Percentiles rank a stretch among this genome's conserved stretches.
Evolutionary conservation across 257 asterid genomes (phyloP).

Genomic region (Gentiana dahurica): DNA sequence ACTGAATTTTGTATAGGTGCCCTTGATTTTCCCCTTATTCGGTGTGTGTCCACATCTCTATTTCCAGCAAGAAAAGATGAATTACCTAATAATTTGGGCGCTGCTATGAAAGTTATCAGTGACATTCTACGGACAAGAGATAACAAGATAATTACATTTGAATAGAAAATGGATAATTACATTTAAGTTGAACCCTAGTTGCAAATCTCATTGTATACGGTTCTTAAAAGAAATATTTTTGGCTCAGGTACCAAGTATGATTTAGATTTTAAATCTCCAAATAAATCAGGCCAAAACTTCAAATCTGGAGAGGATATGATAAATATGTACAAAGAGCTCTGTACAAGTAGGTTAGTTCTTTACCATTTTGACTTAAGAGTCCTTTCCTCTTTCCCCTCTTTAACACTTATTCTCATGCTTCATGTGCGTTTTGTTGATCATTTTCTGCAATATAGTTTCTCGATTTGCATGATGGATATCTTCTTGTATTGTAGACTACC

Average conservation of each 20-base stretch:
- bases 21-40: not conserved
- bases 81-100: no score
- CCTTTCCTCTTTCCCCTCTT: no score
- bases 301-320: slow-evolving; percentile 96
- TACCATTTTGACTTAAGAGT: not conserved
- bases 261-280: slow-evolving; percentile 74
- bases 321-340: slow-evolving; percentile 70
- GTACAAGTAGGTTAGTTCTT: slow-evolving; percentile 46
- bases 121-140: no score
- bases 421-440: no score
- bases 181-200: slow-evolving; percentile 9
- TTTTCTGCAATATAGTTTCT: no score
- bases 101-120: no score
- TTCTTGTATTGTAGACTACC: slow-evolving; percentile 50
- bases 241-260: slow-evolving; percentile 81
- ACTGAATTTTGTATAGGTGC: slow-evolving; percentile 95
- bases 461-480: slow-evolving; percentile 4
- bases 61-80: no score
- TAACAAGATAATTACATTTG: no score
- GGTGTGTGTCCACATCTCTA: no score
- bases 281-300: slow-evolving; percentile 76
- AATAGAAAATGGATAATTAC: no score
- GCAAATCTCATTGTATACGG: slow-evolving; percentile 7
- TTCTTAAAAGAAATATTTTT: slow-evolving; percentile 14
- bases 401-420: no score